Conservation (phyloP, 2,329 filamentous ascomycete species). For the Aspergillus texensis region DNA sequence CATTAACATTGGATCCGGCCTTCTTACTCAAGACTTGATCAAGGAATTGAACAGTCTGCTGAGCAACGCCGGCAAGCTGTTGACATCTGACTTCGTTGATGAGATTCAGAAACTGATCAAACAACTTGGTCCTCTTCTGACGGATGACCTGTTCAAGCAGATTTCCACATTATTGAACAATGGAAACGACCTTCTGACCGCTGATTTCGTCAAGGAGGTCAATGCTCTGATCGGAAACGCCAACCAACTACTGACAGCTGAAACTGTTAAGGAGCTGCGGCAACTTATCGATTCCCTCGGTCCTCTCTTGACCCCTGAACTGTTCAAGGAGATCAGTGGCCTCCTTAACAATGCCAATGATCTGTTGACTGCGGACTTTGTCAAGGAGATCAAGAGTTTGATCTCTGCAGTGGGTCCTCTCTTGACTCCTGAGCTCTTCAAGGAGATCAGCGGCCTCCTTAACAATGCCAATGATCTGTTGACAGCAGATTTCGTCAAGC, state of each 20-base stretch:
- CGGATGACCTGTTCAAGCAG: constrained; percentile 20
- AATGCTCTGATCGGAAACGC: constrained; percentile 34
- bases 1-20: constrained; percentile 26
- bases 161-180: constrained; percentile 19
- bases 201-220: constrained; percentile 31
- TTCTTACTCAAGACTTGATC: constrained; percentile 30
- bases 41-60: constrained; percentile 26
- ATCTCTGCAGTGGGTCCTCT: constrained; percentile 21
- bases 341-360: constrained; percentile 30
- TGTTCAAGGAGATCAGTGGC: constrained; percentile 24
- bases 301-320: constrained; percentile 28
- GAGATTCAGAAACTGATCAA: constrained; percentile 28
- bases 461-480: constrained; percentile 33
- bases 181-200: constrained; percentile 24
- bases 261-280: constrained; percentile 31
- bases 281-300: constrained; percentile 29
- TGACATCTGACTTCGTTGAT: constrained; percentile 26
- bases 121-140: constrained; percentile 18
- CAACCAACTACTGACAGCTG: constrained; percentile 28
- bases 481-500: constrained; percentile 33
- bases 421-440: constrained; percentile 23
- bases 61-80: constrained; percentile 20
- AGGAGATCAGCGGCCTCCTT: constrained; percentile 22
- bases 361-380: constrained; percentile 33
- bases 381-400: constrained; percentile 29